These are phyloP conservation scores for Magnaporthiopsis incrustans DNA, from an alignment of 2,329 filamentous ascomycete species.

Conservation along the genomic window DNA sequence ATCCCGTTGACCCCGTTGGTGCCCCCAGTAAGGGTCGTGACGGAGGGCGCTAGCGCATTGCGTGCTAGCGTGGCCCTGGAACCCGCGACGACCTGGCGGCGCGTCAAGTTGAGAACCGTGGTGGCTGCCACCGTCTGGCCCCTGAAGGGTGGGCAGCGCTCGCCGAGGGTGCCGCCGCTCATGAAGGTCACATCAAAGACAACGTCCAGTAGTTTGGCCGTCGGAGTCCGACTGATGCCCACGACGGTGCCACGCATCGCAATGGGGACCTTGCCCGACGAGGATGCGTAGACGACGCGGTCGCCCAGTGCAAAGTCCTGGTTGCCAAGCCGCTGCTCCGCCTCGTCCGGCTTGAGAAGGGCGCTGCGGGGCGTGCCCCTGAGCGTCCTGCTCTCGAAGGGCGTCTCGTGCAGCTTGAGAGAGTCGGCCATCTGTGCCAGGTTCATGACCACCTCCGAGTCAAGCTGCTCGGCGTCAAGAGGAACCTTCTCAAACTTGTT, in stretches of 20 bases:
- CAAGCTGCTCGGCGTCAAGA: constrained; percentile 90
- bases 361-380: constrained; percentile 78
- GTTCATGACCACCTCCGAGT: constrained; percentile 76
- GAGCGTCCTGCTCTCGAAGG: constrained; percentile 58
- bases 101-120: constrained; percentile 80
- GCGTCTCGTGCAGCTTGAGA: constrained; percentile 39
- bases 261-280: constrained; percentile 91
- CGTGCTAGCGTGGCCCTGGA: constrained; percentile 51
- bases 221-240: constrained; percentile 81
- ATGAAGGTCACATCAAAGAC: constrained; percentile 95
- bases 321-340: constrained; percentile 82
- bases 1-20: constrained; percentile 48
- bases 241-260: constrained; percentile 89
- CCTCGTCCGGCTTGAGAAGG: constrained; percentile 86
- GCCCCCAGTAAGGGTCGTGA: constrained; percentile 41
- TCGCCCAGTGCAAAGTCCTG: constrained; percentile 82
- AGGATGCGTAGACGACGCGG: constrained; percentile 84
- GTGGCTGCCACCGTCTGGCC: constrained; percentile 84
- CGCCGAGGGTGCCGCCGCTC: constrained; percentile 87
- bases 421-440: constrained; percentile 70
- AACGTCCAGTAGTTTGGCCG: constrained; percentile 76
- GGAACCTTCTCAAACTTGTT: constrained; percentile 95
- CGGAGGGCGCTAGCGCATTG: constrained; percentile 32
- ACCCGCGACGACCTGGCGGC: constrained; percentile 70
- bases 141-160: constrained; percentile 85